Evolutionary conservation across 768 basidiomycete genomes (phyloP), one percentile per base, ranked within the genome.

Genomic region (Boletus fagicola): DNA sequence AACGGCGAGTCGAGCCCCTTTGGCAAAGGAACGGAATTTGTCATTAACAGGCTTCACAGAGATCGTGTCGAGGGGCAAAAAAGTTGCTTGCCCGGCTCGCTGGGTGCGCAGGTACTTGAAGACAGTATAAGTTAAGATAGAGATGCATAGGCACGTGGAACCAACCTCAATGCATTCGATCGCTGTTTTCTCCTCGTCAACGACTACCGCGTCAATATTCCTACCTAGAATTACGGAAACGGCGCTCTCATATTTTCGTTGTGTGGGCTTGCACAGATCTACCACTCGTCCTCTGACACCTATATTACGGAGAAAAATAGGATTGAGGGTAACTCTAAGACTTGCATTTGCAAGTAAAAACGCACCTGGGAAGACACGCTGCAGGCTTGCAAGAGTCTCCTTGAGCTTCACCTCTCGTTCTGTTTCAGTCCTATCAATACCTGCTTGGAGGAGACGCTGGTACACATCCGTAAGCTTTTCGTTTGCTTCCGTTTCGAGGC

Each of bases 41-140:
- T 98, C 97, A 62, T 94, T 94, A 61, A 94, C 80, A 2, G 94
- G 87, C 71, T 96, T 98, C 35, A 89, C 88, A 68, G 94, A 92
- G 62, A 98, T 96, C 10, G 94, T 95, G 71, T 98, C 96, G n/a
- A 99, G 86, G 0, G 97, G 97, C 46, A 99, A 90, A 76, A 98
- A 98, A 0, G 97, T 99, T 13, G 96, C 96, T 74, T 94, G 92
- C 1, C 96, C 97, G 0, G 90, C 86, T 36, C 95, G 89, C 73
- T 97, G 94, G 58, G 89, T 94, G 59, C 94, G 88, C 84, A 99
- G 84, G 72, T 97, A 98, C 89, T 94, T 63, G 2, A 52, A 47
- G n/a, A 52, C 15, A 11, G 36, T 11, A 31, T 59, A 49, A 42
- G 62, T 4, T 45, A 9, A 31, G n/a, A 48, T 42, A 33, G 22